phyloP scores from a whole-genome alignment of 371 early-diverging fungal genomes.

The Zopfochytrium polystomum region DNA sequence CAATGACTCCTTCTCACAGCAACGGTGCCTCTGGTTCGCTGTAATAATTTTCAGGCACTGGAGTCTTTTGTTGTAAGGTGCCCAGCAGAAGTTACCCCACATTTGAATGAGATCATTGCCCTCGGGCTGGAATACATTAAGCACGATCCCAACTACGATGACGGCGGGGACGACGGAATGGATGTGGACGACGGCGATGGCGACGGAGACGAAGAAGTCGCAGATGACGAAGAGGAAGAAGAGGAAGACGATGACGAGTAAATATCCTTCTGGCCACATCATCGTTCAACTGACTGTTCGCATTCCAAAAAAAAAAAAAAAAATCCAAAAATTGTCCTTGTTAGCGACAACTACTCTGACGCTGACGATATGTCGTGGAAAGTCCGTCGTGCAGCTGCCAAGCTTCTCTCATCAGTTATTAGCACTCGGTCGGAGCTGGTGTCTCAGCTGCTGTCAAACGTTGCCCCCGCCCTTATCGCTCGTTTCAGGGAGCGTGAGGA shows the following conservation, averaged over 20 bases:
- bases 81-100: constrained; percentile 66
- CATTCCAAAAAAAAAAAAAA: no score
- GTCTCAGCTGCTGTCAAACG: constrained; percentile 57
- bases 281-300: neutral
- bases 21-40: neutral
- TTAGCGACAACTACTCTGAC: constrained; percentile 56
- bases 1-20: neutral
- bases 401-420: constrained; percentile 71
- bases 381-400: constrained; percentile 82
- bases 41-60: constrained; percentile 45
- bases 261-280: neutral
- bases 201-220: constrained; percentile 52
- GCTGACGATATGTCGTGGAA: constrained; percentile 86
- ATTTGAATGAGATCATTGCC: constrained; percentile 59
- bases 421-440: constrained; percentile 67
- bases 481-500: constrained; percentile 91
- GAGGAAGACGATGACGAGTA: constrained; percentile 47
- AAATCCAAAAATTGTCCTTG: neutral
- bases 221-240: constrained; percentile 72
- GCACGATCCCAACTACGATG: constrained; percentile 88
- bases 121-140: constrained; percentile 67
- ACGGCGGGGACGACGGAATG: constrained; percentile 68
- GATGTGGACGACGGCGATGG: constrained; percentile 44
- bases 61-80: constrained; percentile 80
- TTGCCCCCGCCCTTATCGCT: constrained; percentile 70